phyloP scores from a whole-genome alignment of 108 stramenopile genomes.

The Schizochytrium sp. region DNA sequence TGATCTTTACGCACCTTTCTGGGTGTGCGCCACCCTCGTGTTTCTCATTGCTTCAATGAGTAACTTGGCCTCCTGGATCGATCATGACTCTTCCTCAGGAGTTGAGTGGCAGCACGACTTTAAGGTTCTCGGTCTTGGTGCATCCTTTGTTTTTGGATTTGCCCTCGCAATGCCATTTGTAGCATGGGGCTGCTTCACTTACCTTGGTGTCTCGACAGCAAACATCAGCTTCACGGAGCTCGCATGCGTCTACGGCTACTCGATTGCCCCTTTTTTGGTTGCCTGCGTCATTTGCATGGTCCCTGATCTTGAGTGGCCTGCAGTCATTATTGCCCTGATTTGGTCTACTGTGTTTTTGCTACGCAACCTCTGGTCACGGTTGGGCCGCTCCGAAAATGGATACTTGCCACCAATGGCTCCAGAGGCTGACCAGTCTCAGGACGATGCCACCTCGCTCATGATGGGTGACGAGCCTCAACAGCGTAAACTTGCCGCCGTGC shows the following conservation, averaged over 20 bases:
- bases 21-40: constrained; percentile 61
- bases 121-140: background rate
- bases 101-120: constrained; percentile 58
- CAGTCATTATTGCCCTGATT: background rate
- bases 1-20: constrained; percentile 62
- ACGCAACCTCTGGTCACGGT: constrained; percentile 31
- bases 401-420: constrained; percentile 44
- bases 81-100: background rate
- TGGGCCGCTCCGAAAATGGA: background rate
- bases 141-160: constrained; percentile 59
- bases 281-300: constrained; percentile 39
- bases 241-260: constrained; percentile 52
- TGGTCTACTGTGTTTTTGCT: constrained; percentile 4
- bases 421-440: background rate
- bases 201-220: constrained; percentile 56
- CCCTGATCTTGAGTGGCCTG: constrained; percentile 33
- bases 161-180: background rate
- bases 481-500: constrained; percentile 1
- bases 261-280: background rate
- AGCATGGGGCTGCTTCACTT: constrained; percentile 49
- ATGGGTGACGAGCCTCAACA: background rate
- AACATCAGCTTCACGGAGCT: constrained; percentile 23
- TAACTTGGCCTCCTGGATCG: constrained; percentile 57
- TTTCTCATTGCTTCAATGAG: constrained; percentile 62
- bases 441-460: background rate